Conservation (phyloP, 768 basidiomycete species). For the Naematelia aurantialba region DNA sequence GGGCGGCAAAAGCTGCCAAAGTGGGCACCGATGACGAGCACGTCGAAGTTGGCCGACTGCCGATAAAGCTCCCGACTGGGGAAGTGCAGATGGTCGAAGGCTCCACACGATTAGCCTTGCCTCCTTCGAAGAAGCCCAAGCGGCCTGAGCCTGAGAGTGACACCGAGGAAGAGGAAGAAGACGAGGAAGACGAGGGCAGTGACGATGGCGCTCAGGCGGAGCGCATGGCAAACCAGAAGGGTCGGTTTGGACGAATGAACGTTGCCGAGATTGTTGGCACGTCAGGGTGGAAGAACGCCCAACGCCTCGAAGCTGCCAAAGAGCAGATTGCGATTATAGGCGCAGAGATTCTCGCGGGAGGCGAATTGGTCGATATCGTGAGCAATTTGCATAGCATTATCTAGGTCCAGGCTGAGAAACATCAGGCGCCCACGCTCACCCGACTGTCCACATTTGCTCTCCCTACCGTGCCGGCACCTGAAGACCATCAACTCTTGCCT, state of each 20-base stretch:
- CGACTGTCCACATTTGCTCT: conserved; percentile 87
- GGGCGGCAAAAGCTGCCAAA: conserved; percentile 17
- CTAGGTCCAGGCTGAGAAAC: conserved; percentile 7
- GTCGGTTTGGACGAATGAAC: conserved; percentile 47
- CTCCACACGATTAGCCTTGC: conserved; percentile 41
- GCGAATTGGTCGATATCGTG: conserved; percentile 77
- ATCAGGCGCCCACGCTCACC: conserved; percentile 77
- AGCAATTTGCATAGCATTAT: conserved; percentile 42
- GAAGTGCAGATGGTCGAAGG: conserved; percentile 58
- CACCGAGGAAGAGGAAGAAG: conserved; percentile 29
- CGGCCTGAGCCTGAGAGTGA: conserved; percentile 22
- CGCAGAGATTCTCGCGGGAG: conserved; percentile 89
- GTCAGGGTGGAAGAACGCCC: conserved; percentile 51
- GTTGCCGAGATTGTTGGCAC: conserved; percentile 44
- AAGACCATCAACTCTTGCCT: conserved; percentile 56
- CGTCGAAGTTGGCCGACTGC: conserved; percentile 55
- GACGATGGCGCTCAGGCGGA: conserved; percentile 39
- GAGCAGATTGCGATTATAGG: conserved; percentile 92
- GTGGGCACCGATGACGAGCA: conserved; percentile 25
- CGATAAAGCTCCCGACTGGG: conserved; percentile 82
- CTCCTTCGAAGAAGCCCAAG: conserved; percentile 27
- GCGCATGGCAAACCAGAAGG: conserved; percentile 40
- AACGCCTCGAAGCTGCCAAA: conserved; percentile 67
- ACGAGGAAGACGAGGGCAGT: conserved; percentile 33
- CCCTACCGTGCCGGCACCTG: conserved; percentile 64